Base-by-base conservation (phyloP, 2,329 filamentous ascomycete species). In the Beauveria pseudobassiana region DNA sequence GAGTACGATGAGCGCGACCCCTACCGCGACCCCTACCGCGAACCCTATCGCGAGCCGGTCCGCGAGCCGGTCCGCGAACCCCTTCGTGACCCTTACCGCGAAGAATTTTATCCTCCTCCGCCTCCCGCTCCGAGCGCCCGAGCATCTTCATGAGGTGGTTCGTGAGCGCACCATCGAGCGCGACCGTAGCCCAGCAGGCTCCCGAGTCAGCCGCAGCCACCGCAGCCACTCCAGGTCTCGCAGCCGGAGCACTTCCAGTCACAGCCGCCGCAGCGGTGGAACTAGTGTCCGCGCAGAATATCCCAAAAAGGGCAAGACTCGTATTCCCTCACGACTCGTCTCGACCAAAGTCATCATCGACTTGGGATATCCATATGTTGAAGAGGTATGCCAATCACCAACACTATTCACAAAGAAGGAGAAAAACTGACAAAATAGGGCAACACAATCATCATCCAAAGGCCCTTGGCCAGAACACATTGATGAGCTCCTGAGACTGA, bases 401-500 rank as follows among this genome's bases (percentile, higher is more conserved):
- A 48, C 26, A 7, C 54, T n/a, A 20, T 16, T 51, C 18, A 34
- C 58, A 22, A 9, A 20, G 20, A 10, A 28, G 5, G 30, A 8
- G 57, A 66, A 59, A 64, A 45, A 56, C 38, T 58, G 61, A 40
- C 42, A 65, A 85, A 8, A 14, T 66, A 95, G 90, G 91, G 89
- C 45, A 87, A 89, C 67, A 89, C 88, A 24, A 86, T 95, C 67
- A 84, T 96, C 58, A 86, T 98, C 40, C 86, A 89, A 67, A 90
- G 70, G 93, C 93, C 10, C 81, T 98, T 5, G 90, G 91, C 18
- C 93, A 96, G 86, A 93, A 20, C 91, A 96, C 68, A 97, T 97
- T 65, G 92, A 97, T 67, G 89, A 96, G 69, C 81, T 97, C 50
- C 89, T 97, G 68, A 88, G 86, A 69, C 79, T 92, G 55, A 96